Evolutionary conservation across 208 protist genomes (phyloP).

Genomic region (Crithidia expoeki): DNA sequence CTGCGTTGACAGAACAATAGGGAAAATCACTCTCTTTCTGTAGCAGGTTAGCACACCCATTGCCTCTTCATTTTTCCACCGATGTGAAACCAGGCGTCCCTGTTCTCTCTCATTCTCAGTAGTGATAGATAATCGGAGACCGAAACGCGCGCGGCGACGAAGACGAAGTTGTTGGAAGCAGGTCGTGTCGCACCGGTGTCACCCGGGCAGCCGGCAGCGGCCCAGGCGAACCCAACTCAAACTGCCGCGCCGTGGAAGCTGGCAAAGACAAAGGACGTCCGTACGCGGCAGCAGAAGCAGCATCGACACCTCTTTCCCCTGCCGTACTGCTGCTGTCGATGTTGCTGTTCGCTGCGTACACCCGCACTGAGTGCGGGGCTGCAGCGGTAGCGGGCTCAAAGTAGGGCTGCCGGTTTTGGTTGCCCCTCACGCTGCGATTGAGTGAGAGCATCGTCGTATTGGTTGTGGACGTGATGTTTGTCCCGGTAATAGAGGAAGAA

Average conservation of each 20-base stretch:
- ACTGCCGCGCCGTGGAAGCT: background rate
- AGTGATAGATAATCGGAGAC: conserved; percentile 27
- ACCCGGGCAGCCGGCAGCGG: background rate
- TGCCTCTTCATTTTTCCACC: background rate
- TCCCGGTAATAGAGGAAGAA: background rate
- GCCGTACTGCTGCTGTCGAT: background rate
- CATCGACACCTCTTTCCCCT: too few species aligned
- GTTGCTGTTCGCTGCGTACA: background rate
- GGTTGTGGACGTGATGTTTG: background rate
- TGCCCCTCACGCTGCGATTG: background rate
- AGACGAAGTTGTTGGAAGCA: background rate
- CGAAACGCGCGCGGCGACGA: background rate
- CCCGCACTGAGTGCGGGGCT: conserved; percentile 3
- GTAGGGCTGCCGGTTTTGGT: background rate
- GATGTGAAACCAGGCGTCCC: background rate
- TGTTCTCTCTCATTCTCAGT: background rate
- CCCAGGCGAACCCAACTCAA: background rate
- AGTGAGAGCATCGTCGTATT: background rate
- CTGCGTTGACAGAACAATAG: too few species aligned
- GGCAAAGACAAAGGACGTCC: too few species aligned
- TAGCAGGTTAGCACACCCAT: too few species aligned
- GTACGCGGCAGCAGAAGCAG: too few species aligned
- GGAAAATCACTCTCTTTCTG: too few species aligned
- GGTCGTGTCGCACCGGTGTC: background rate
- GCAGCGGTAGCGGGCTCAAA: background rate